Conservation (phyloP, 2,329 filamentous ascomycete genomes). For the Cladophialophora exuberans region DNA sequence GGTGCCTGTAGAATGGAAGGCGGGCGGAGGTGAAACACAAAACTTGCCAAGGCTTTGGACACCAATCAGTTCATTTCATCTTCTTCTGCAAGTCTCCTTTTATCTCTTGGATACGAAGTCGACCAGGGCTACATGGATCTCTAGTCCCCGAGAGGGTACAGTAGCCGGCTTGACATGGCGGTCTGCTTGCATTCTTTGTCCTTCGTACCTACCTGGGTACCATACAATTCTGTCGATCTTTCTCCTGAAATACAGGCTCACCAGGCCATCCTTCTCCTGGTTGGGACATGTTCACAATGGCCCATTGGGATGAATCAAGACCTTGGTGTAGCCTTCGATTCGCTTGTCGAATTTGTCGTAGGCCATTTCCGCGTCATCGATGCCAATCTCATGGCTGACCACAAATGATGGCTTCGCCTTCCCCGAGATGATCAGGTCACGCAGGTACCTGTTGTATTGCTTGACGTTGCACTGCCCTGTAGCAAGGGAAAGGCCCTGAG, state of each 20-base stretch:
- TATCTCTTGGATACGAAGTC: not conserved
- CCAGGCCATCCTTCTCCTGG: no score
- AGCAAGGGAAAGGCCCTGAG: conserved; percentile 12
- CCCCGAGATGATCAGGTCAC: conserved; percentile 67
- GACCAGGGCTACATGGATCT: not conserved
- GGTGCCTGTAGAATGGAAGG: not conserved
- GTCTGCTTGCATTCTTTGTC: not conserved
- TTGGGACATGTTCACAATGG: conserved; percentile 29
- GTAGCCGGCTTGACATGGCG: not conserved
- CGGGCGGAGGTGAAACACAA: not conserved
- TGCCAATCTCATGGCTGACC: conserved; percentile 65
- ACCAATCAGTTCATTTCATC: not conserved
- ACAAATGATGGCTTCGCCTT: conserved; percentile 69
- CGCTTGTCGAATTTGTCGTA: conserved; percentile 70
- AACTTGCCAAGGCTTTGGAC: not conserved
- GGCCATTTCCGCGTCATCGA: conserved; percentile 63
- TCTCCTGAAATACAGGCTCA: no score
- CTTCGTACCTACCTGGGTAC: not conserved
- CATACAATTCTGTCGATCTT: no score
- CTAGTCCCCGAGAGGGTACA: not conserved
- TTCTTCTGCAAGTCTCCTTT: not conserved
- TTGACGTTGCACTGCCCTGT: conserved; percentile 71
- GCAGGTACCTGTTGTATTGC: conserved; percentile 67
- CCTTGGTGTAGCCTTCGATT: conserved; percentile 69
- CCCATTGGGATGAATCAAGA: conserved; percentile 68